A percentile compares a stretch with the other conserved stretches of the same genome.
These are phyloP conservation scores for Hypoxylon sp. DNA, from an alignment of 2,329 filamentous ascomycete genomes.

Conservation along the genomic window DNA sequence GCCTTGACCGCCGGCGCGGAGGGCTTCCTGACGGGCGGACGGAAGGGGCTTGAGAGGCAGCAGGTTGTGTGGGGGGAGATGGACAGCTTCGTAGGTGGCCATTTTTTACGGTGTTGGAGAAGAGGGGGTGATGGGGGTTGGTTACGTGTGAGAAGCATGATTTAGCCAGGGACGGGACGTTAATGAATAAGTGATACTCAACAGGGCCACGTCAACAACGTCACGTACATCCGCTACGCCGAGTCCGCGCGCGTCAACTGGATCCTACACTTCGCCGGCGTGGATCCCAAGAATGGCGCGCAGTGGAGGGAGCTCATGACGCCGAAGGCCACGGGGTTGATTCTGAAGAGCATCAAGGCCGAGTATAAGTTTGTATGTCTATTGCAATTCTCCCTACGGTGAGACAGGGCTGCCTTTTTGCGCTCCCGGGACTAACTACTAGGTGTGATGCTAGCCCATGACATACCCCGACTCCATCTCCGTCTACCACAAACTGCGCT, in stretches of 20 bases:
- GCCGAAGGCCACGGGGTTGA: slow-evolving; percentile 73
- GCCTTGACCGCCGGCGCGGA: slow-evolving; percentile 49
- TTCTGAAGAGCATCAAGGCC: slow-evolving; percentile 79
- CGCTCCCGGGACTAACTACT: no score
- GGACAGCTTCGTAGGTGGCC: slow-evolving; percentile 62
- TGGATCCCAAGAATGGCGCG: slow-evolving; percentile 67
- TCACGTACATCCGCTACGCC: slow-evolving; percentile 83
- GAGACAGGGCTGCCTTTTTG: neutral
- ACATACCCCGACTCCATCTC: slow-evolving; percentile 83
- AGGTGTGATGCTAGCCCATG: no score
- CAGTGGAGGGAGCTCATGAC: slow-evolving; percentile 76
- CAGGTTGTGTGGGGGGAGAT: slow-evolving; percentile 69
- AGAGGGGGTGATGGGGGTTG: neutral
- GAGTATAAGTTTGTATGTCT: slow-evolving; percentile 85
- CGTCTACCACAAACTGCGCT: slow-evolving; percentile 79
- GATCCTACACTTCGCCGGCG: slow-evolving; percentile 72
- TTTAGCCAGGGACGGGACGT: slow-evolving; percentile 53
- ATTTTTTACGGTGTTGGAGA: neutral
- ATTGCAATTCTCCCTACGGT: neutral
- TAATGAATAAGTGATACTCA: slow-evolving; percentile 47
- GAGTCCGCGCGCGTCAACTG: slow-evolving; percentile 84
- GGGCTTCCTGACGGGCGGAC: slow-evolving; percentile 40
- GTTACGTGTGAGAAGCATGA: neutral
- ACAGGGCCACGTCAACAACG: slow-evolving; percentile 81
- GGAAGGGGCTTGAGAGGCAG: slow-evolving; percentile 39